Evolutionary conservation across 306 rosid genomes (phyloP), one percentile per base, ranked within the genome.

Genomic region (Dalbergia oliveri): DNA sequence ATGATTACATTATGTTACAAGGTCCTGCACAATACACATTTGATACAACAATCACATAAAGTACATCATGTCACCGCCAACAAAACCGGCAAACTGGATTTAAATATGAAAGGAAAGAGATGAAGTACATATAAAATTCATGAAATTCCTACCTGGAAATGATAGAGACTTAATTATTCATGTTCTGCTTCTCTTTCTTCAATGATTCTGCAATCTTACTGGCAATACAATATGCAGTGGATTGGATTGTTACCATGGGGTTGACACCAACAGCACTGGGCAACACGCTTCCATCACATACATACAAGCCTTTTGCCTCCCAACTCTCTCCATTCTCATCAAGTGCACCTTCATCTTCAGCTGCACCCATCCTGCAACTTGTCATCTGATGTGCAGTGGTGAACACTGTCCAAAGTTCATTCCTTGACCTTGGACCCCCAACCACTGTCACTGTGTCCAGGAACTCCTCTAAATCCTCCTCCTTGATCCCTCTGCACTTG

Each of bases 161-260:
- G 31, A 44, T 51, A 76, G 16, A 53, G 15, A 19, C 33, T 50
- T 19, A 70, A 76, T n/a, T 62, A 16, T 26, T 59, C 47, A 31
- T 14, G 53, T 3, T 16, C 23, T 35, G 34, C 7, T 73, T 59
- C 18, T 76, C 35, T 21, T 54, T 83, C 49, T 78, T 70, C 72
- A 95, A 73, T 73, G 91, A 87, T 26, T 89, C 86, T 3, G 88
- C 97, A 76, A 95, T 93, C 83, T 79, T 91, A 49, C 60, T 90
- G 64, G 98, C 82, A 83, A 95, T 85, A 72, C 97, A 95, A 68
- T 91, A 95, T 21, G 98, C 90, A 5, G 96, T 95, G 79, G 99
- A 83, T 84, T 93, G 79, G 18, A 95, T 93, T 47, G 99, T 93
- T 66, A 95, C 60, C 99, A 95, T 95, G n/a, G 99, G 99, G 66